These are phyloP conservation scores for Emiliania huxleyi DNA, from an alignment of 78 protist species.

Conservation along the genomic window DNA sequence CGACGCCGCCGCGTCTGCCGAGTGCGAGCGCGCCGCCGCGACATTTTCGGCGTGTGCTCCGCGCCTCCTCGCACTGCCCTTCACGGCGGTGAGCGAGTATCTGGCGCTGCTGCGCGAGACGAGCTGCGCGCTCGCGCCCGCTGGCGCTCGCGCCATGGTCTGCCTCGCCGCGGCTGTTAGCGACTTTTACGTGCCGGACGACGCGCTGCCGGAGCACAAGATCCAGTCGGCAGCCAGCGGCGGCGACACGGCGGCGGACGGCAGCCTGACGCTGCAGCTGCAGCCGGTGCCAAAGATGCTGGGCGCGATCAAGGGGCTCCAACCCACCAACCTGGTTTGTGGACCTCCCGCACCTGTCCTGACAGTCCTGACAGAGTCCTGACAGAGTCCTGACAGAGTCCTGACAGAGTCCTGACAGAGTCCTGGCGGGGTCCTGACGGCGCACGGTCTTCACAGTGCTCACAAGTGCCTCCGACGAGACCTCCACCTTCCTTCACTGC, in stretches of 20 bases:
- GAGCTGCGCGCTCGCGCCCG: not conserved
- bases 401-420: too few species aligned
- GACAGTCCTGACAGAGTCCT: too few species aligned
- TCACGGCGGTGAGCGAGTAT: conserved; percentile 61
- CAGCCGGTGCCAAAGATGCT: conserved; percentile 61
- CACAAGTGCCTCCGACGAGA: too few species aligned
- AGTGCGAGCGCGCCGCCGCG: too few species aligned
- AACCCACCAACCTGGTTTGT: too few species aligned
- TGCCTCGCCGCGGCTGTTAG: conserved; percentile 63
- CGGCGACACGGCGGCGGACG: too few species aligned
- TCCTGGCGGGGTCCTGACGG: too few species aligned
- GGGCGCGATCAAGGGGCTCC: not conserved
- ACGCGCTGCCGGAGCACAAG: conserved; percentile 50
- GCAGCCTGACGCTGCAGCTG: conserved; percentile 31
- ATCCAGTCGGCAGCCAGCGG: conserved; percentile 29
- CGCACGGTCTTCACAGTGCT: too few species aligned
- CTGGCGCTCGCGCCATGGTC: conserved; percentile 1
- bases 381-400: too few species aligned
- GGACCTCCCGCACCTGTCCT: too few species aligned
- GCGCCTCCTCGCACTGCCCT: conserved; percentile 35
- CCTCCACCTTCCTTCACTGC: too few species aligned
- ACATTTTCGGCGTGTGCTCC: not conserved
- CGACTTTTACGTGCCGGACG: conserved; percentile 49
- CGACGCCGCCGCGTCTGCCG: not conserved
- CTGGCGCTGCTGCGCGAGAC: conserved; percentile 40